phyloP scores from a whole-genome alignment of 345 rosid species.

The Cardamine resedifolia region DNA sequence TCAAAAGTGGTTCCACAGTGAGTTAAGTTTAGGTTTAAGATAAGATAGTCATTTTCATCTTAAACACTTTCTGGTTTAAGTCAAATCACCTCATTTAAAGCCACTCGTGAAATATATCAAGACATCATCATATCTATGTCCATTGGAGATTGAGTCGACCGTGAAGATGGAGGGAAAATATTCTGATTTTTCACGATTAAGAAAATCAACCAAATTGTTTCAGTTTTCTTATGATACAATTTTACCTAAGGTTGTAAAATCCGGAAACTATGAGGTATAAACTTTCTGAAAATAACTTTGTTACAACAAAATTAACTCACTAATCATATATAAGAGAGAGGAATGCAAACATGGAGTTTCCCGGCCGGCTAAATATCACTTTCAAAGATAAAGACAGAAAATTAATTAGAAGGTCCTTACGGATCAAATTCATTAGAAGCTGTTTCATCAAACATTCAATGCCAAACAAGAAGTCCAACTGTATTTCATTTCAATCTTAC shows the following conservation, averaged over 20 bases:
- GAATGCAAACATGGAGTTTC: not conserved
- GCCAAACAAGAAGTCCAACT: slow-evolving; percentile 24
- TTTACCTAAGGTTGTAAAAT: not conserved
- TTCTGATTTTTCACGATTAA: not conserved
- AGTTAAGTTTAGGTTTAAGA: not conserved
- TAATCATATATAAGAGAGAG: not conserved
- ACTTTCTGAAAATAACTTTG: not conserved
- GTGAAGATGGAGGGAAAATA: not conserved
- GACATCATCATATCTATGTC: not conserved
- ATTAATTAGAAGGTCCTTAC: not conserved
- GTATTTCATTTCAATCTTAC: slow-evolving; percentile 14
- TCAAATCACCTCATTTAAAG: slow-evolving; percentile 4
- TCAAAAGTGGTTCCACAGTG: too few relatives aligned
- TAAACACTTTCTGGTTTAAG: slow-evolving; percentile 11
- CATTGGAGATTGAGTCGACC: slow-evolving; percentile 1
- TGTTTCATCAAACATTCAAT: slow-evolving; percentile 32
- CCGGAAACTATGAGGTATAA: not conserved
- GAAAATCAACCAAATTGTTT: not conserved
- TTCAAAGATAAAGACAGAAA: not conserved
- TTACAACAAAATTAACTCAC: not conserved
- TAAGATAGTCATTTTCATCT: not conserved
- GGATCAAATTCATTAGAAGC: slow-evolving; percentile 6
- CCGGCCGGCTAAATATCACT: not conserved
- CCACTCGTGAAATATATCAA: not conserved
- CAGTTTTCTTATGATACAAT: not conserved